Conservation (phyloP, 306 rosid species). For the Vicia sativa region DNA sequence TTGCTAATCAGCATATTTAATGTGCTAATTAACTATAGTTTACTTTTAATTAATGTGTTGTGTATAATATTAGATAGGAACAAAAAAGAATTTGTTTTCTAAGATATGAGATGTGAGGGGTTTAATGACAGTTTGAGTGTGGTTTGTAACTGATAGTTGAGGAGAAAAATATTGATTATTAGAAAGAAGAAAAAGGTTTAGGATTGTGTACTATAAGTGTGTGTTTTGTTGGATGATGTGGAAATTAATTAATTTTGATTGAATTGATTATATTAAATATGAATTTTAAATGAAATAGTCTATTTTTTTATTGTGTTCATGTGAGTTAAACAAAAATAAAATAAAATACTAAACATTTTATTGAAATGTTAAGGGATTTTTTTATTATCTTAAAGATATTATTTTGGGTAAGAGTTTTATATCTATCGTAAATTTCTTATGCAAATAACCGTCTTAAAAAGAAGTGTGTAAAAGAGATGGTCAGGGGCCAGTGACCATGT, state of each 20-base stretch:
- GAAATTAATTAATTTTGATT: conserved; percentile 4
- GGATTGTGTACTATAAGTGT: conserved; percentile 28
- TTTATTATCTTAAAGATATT: too few relatives aligned
- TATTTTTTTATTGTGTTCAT: neutral
- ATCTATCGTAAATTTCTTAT: too few relatives aligned
- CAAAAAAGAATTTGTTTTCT: conserved; percentile 10
- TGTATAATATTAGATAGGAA: conserved; percentile 53
- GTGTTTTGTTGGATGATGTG: neutral
- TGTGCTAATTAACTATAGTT: conserved; percentile 60
- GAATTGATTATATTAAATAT: neutral
- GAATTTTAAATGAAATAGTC: neutral
- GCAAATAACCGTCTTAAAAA: too few relatives aligned
- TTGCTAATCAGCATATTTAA: conserved; percentile 43
- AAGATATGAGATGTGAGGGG: conserved; percentile 37
- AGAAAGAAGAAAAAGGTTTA: conserved; percentile 33
- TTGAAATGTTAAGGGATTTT: too few relatives aligned
- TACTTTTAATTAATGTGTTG: conserved; percentile 36
- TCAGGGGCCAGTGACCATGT: conserved; percentile 64
- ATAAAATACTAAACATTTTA: too few relatives aligned
- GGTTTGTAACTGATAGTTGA: conserved; percentile 17
- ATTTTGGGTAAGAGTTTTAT: too few relatives aligned
- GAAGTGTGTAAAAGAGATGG: conserved; percentile 3
- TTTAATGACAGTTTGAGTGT: conserved; percentile 38
- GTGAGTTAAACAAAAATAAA: too few relatives aligned
- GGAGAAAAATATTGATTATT: conserved; percentile 17